Evolutionary conservation across 2,329 filamentous ascomycete species (phyloP).

Genomic region (Aspergillus melleus): DNA sequence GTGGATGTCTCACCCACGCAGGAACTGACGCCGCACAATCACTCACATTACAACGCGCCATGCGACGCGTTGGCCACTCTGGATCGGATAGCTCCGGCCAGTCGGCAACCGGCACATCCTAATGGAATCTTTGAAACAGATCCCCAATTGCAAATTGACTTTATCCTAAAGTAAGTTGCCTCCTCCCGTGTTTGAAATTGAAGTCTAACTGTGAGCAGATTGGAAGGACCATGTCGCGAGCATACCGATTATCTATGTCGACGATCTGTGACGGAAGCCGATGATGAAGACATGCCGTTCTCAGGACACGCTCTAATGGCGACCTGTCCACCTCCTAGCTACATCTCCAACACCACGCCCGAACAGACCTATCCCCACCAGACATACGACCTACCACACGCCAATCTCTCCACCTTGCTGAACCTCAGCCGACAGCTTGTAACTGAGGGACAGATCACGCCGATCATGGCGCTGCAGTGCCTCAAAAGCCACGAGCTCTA

Average conservation of each 20-base stretch:
- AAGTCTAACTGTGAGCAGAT: constrained; percentile 34
- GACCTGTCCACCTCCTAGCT: constrained; percentile 74
- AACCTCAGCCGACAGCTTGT: constrained; percentile 81
- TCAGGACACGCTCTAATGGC: constrained; percentile 95
- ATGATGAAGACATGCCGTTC: constrained; percentile 61
- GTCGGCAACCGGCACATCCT: constrained; percentile 21
- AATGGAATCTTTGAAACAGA: constrained; percentile 45
- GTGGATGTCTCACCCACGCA: constrained; percentile 29
- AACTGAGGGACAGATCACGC: constrained; percentile 80
- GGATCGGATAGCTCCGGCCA: constrained; percentile 22
- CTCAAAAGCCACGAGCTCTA: constrained; percentile 72
- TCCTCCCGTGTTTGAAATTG: background rate
- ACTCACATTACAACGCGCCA: constrained; percentile 21
- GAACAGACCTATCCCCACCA: constrained; percentile 63
- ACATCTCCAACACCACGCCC: constrained; percentile 55
- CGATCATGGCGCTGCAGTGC: constrained; percentile 91
- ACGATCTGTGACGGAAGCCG: constrained; percentile 58
- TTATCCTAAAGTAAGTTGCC: constrained; percentile 46
- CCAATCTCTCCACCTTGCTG: constrained; percentile 76
- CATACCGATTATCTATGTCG: constrained; percentile 85
- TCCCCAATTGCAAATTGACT: constrained; percentile 49
- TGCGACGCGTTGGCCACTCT: constrained; percentile 27
- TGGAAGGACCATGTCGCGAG: constrained; percentile 55
- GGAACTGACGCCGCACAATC: constrained; percentile 24
- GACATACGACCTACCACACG: constrained; percentile 76